Evolutionary conservation across 2,329 filamentous ascomycete species (phyloP).

Genomic region (Cladobotryum protrusum): DNA sequence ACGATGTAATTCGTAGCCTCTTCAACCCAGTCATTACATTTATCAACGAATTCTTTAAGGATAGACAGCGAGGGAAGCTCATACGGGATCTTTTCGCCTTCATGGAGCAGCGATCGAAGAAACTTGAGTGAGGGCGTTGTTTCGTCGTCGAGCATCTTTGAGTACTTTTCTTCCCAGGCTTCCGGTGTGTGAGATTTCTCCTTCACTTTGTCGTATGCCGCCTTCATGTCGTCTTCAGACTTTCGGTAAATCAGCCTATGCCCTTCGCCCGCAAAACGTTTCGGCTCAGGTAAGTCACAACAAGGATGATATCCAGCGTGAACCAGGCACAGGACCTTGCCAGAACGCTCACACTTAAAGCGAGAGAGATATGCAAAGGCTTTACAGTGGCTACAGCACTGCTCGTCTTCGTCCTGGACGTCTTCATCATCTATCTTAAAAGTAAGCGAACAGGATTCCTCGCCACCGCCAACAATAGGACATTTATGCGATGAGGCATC

Average conservation of each 20-base stretch:
- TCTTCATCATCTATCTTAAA: conserved; percentile 65
- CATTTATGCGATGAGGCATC: conserved; percentile 50
- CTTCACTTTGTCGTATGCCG: conserved; percentile 65
- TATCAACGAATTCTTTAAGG: conserved; percentile 84
- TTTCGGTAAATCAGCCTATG: conserved; percentile 76
- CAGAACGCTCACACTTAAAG: conserved; percentile 75
- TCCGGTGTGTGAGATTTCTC: conserved; percentile 86
- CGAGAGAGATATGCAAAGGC: conserved; percentile 85
- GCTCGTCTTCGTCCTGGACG: conserved; percentile 84
- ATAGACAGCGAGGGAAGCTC: conserved; percentile 75
- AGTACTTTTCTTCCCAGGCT: conserved; percentile 83
- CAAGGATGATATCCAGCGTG: conserved; percentile 79
- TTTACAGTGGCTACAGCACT: conserved; percentile 91
- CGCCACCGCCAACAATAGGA: conserved; percentile 33
- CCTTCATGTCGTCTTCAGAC: conserved; percentile 61
- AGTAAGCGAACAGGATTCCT: conserved; percentile 51
- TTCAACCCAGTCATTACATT: conserved; percentile 96
- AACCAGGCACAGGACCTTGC: conserved; percentile 73
- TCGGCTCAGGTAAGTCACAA: conserved; percentile 61
- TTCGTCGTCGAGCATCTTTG: conserved; percentile 76
- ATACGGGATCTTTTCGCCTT: conserved; percentile 95
- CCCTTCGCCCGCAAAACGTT: conserved; percentile 61
- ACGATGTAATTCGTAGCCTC: conserved; percentile 95
- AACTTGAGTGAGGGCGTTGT: conserved; percentile 79
- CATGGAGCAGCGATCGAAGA: conserved; percentile 74